A percentile compares a stretch with the other conserved stretches of the same genome.
These are phyloP conservation scores for Metschnikowia sp. DNA, from an alignment of 805 yeast species.

Conservation along the genomic window DNA sequence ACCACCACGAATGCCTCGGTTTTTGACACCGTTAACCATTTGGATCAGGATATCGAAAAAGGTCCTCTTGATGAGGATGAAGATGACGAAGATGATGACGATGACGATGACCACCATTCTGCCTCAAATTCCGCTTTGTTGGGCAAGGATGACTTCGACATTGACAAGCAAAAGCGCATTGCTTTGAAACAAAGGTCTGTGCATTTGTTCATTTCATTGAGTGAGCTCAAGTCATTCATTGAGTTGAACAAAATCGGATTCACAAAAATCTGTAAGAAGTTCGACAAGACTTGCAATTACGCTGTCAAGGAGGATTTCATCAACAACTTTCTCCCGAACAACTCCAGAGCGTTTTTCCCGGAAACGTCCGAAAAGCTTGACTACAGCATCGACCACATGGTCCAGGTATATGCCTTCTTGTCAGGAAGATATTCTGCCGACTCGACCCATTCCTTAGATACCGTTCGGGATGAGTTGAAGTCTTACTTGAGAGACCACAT, in stretches of 20 bases:
- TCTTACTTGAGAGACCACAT: slow-evolving; percentile 80
- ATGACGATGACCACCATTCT: slow-evolving; percentile 17
- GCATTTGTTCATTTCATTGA: slow-evolving; percentile 65
- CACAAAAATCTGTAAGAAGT: slow-evolving; percentile 85
- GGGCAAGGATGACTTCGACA: slow-evolving; percentile 25
- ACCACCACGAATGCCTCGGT: slow-evolving; percentile 25
- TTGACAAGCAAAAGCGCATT: slow-evolving; percentile 41
- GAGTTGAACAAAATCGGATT: slow-evolving; percentile 88
- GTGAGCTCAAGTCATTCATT: slow-evolving; percentile 78
- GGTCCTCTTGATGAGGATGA: slow-evolving; percentile 30
- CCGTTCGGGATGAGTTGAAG: slow-evolving; percentile 44
- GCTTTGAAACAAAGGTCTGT: slow-evolving; percentile 66
- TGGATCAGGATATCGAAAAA: slow-evolving; percentile 28
- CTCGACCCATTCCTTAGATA: slow-evolving; percentile 47
- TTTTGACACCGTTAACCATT: slow-evolving; percentile 26
- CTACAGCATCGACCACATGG: slow-evolving; percentile 48
- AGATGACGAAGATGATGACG: slow-evolving; percentile 29
- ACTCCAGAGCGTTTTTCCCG: slow-evolving; percentile 55
- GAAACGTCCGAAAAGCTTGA: slow-evolving; percentile 38
- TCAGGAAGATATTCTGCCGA: slow-evolving; percentile 35
- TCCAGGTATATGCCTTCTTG: slow-evolving; percentile 51
- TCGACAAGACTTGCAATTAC: slow-evolving; percentile 76
- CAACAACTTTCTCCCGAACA: slow-evolving; percentile 37
- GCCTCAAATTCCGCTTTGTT: slow-evolving; percentile 23
- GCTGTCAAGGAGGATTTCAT: slow-evolving; percentile 59